phyloP scores from a whole-genome alignment of 106 monocot species.

The Cymbidium sinense region DNA sequence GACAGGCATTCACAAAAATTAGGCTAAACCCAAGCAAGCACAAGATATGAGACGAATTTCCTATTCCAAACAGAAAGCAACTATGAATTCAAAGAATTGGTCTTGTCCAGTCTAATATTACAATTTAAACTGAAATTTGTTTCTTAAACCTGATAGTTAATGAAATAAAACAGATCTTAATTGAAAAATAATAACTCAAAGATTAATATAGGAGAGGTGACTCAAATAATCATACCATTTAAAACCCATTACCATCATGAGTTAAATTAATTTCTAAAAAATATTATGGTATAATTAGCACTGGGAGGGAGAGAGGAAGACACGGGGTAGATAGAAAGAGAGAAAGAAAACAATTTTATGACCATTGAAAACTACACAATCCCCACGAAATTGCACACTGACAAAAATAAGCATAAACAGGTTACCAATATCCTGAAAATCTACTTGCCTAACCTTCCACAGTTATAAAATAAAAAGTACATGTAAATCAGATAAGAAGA shows the following conservation, averaged over 20 bases:
- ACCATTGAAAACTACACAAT: background rate
- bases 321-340: background rate
- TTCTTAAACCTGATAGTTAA: background rate
- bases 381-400: background rate
- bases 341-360: background rate
- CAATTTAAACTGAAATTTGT: background rate
- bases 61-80: background rate
- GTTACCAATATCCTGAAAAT: background rate
- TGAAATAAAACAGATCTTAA: background rate
- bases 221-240: too few relatives aligned
- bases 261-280: background rate
- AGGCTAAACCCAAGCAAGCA: background rate
- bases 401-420: background rate
- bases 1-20: background rate
- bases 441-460: background rate
- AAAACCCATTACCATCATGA: too few relatives aligned
- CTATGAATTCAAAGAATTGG: background rate
- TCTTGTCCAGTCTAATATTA: background rate
- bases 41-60: background rate
- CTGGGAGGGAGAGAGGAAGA: background rate
- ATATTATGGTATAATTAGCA: background rate
- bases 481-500: background rate
- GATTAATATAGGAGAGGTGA: too few relatives aligned
- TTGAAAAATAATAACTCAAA: too few relatives aligned
- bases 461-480: background rate